These are phyloP conservation scores for Solanum chiquidenum DNA, from an alignment of 257 asterid genomes.

Conservation along the genomic window DNA sequence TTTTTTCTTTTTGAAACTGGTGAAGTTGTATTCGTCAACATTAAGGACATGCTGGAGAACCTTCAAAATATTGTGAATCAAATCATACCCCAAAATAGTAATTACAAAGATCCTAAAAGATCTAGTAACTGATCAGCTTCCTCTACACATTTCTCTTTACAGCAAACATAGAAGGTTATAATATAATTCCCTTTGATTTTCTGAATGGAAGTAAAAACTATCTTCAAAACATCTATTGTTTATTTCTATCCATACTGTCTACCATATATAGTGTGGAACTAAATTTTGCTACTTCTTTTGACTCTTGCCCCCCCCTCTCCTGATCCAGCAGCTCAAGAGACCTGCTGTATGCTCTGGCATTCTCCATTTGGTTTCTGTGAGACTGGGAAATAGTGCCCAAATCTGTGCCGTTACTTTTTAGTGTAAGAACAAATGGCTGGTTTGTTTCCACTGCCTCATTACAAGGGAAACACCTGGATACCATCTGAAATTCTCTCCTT, in stretches of 20 bases:
- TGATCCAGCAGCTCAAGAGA: not conserved
- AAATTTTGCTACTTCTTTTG: not conserved
- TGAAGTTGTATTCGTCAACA: not conserved
- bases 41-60: not conserved
- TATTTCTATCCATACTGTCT: not conserved
- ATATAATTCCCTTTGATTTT: not conserved
- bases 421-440: not conserved
- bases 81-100: not conserved
- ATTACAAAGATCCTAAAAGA: not conserved
- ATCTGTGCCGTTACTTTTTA: not conserved
- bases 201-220: not conserved
- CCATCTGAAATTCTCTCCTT: not conserved
- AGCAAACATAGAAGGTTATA: not conserved
- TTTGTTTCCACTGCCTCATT: not conserved
- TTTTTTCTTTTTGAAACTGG: not conserved
- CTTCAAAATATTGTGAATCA: not conserved
- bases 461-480: not conserved
- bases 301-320: not conserved
- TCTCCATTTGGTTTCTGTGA: not conserved
- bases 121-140: not conserved
- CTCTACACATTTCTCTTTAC: not conserved
- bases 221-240: not conserved
- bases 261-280: not conserved
- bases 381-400: not conserved
- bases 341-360: not conserved